phyloP scores from a whole-genome alignment of 2,329 filamentous ascomycete species.

The Rugonectria rugulosa region DNA sequence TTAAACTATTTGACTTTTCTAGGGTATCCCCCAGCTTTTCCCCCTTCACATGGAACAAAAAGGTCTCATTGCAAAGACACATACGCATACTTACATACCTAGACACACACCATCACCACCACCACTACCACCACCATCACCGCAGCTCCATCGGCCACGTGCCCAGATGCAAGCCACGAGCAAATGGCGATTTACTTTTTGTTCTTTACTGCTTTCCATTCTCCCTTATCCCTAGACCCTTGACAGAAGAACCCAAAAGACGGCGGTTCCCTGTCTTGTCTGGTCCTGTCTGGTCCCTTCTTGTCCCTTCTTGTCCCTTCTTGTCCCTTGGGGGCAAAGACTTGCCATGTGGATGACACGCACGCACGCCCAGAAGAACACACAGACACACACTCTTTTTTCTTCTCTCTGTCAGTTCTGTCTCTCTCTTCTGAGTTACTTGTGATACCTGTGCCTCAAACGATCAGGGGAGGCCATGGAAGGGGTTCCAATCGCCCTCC shows the following conservation, averaged over 20 bases:
- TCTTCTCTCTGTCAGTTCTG: neutral
- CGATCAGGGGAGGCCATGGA: no score
- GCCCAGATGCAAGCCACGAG: conserved; percentile 30
- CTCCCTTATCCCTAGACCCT: conserved; percentile 1
- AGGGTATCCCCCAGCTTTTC: neutral
- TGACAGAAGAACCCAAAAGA: conserved; percentile 13
- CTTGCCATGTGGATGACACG: neutral
- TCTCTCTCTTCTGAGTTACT: no score
- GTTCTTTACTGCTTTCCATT: neutral
- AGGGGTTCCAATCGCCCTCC: no score
- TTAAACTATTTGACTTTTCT: conserved; percentile 8
- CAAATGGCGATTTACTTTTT: conserved; percentile 4
- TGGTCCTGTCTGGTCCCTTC: neutral
- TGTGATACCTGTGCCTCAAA: no score
- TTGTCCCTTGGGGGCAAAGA: neutral
- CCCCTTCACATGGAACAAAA: no score
- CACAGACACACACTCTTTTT: neutral
- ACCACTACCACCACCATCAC: neutral
- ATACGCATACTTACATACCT: neutral
- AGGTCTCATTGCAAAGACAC: no score
- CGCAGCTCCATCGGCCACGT: conserved; percentile 21
- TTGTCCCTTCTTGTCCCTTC: neutral
- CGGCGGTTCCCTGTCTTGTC: conserved; percentile 14
- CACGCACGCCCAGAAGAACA: neutral
- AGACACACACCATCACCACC: neutral